phyloP scores from a whole-genome alignment of 2,329 filamentous ascomycete genomes.

The Taxawa tesnikishii region DNA sequence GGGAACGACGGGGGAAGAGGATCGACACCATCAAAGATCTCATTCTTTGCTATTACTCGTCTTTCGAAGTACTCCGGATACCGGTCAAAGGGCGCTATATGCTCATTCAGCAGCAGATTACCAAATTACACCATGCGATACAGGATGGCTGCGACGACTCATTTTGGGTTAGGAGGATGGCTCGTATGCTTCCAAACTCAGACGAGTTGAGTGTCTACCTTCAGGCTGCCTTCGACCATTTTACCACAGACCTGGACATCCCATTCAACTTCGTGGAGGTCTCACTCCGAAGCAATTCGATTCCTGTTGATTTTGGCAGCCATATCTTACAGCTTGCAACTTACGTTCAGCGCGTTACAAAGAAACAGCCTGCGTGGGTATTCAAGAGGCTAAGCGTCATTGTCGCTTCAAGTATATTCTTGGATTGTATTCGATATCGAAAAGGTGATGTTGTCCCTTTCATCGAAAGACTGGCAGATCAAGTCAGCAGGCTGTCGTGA shows the following conservation, averaged over 20 bases:
- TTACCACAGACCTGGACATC: slow-evolving; percentile 23
- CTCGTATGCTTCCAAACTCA: slow-evolving; percentile 30
- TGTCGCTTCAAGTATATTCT: slow-evolving; percentile 34
- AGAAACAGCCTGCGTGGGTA: slow-evolving; percentile 13
- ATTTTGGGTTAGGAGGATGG: slow-evolving; percentile 17
- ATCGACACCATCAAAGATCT: slow-evolving; percentile 29
- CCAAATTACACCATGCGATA: slow-evolving; percentile 28
- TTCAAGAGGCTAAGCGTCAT: slow-evolving; percentile 26
- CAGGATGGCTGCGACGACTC: slow-evolving; percentile 6
- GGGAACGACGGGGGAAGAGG: slow-evolving; percentile 21
- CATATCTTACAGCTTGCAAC: slow-evolving; percentile 33
- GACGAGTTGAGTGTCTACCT: slow-evolving; percentile 33
- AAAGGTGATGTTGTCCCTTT: no score
- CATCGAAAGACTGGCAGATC: no score
- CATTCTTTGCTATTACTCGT: slow-evolving; percentile 34
- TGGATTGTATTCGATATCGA: slow-evolving; percentile 22
- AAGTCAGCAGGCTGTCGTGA: no score
- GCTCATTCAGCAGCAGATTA: slow-evolving; percentile 32
- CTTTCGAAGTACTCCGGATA: slow-evolving; percentile 32
- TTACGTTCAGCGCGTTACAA: slow-evolving; percentile 10
- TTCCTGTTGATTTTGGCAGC: slow-evolving; percentile 30
- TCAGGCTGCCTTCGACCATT: slow-evolving; percentile 35
- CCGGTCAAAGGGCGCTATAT: slow-evolving; percentile 28
- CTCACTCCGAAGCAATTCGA: slow-evolving; percentile 27
- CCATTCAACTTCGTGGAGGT: slow-evolving; percentile 37